Percentiles rank a stretch among this genome's conserved stretches.
Conservation (phyloP, 2,329 filamentous ascomycete species). For the Fusarium sp. region DNA sequence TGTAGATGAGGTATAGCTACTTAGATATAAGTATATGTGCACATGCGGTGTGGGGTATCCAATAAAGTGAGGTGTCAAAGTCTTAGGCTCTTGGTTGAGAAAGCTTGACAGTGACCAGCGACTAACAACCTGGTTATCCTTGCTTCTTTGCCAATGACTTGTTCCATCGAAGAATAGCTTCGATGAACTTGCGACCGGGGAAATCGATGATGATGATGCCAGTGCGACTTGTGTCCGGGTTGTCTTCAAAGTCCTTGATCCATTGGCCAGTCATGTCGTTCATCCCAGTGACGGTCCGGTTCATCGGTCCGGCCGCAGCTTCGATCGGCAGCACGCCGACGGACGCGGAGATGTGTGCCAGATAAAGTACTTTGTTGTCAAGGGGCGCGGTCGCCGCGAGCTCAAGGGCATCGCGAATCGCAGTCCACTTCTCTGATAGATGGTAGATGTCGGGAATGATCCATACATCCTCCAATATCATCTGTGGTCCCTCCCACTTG, state of each 20-base stretch:
- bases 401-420: constrained; percentile 58
- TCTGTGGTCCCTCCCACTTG: constrained; percentile 60
- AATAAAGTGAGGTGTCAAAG: constrained; percentile 4
- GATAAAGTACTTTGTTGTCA: constrained; percentile 57
- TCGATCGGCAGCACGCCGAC: constrained; percentile 64
- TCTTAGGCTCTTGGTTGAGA: constrained; percentile 28
- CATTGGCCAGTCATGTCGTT: constrained; percentile 64
- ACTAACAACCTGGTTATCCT: not conserved
- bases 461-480: constrained; percentile 63
- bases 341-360: constrained; percentile 63
- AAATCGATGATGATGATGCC: constrained; percentile 66
- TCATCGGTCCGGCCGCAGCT: constrained; percentile 62
- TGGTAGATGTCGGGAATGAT: constrained; percentile 59
- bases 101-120: constrained; percentile 27
- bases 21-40: constrained; percentile 23
- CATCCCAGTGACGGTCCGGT: constrained; percentile 60
- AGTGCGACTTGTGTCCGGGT: constrained; percentile 51
- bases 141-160: constrained; percentile 44
- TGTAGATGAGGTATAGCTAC: constrained; percentile 17
- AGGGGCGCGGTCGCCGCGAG: constrained; percentile 52
- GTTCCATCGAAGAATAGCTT: constrained; percentile 60
- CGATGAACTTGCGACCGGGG: constrained; percentile 59
- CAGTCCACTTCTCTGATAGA: constrained; percentile 62
- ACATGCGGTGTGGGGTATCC: constrained; percentile 11
- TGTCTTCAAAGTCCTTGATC: constrained; percentile 53